Base-by-base conservation (phyloP, 805 yeast genomes). In the Metschnikowia cubensis region DNA sequence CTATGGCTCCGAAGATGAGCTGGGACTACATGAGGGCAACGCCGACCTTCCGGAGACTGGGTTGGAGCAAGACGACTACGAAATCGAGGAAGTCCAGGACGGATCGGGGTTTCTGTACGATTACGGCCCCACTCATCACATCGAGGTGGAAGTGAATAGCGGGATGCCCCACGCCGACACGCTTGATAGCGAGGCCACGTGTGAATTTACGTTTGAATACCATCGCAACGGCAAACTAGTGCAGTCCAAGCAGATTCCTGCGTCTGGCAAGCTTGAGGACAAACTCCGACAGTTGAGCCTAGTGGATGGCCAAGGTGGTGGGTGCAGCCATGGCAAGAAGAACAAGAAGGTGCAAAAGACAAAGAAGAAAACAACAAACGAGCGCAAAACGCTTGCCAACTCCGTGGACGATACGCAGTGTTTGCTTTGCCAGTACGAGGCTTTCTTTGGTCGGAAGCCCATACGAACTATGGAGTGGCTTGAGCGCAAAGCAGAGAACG, bases 381-480 rank as follows among this genome's bases (percentile, higher is more conserved):
- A 42, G 18, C 45, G 37, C n/a, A 18, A 33, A 10, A 32, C n/a
- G 6, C 25, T 42, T n/a, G 10, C 37, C 17, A 36, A 14, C 7
- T 42, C 45, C 10, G 45, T 42, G 32, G 45, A 42, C 21, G 45
- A 42, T n/a, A 42, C 37, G 13, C 45, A 32, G 13, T 79, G 84
- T 58, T 62, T 77, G 52, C 71, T 79, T 48, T 79, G 84, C 61
- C 81, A 79, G 54, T 79, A 78, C 59, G 80, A 77, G 57, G 68
- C 72, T 46, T 71, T 78, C 1, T 79, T 70, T 59, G 83, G 83
- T 1, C 64, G 62, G 41, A 75, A 77, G 45, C 83, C 84, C 0
- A 61, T 63, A 21, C 77, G 77, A 57, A 71, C 76, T 73, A 75
- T 79, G 51, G 75, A 73, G 57, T 75, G 80, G 77, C 75, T 75